Evolutionary conservation across 495 filamentous ascomycete species (phyloP).

Genomic region (Bacidia gigantensis): DNA sequence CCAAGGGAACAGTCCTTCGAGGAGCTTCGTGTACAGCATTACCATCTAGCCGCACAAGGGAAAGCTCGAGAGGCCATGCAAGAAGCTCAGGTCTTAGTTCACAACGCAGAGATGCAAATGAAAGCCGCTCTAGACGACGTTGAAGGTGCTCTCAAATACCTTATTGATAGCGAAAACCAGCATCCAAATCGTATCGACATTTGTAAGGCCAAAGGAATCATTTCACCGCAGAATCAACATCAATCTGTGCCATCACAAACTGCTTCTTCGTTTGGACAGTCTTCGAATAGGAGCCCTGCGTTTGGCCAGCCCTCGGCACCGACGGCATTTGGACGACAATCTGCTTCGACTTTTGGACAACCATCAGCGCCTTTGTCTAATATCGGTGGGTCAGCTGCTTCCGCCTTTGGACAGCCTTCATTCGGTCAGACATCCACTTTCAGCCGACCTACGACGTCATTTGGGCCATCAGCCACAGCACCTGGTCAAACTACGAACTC

Average conservation of each 20-base stretch:
- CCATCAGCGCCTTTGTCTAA: constrained; percentile 17
- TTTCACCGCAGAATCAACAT: constrained; percentile 19
- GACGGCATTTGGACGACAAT: constrained; percentile 21
- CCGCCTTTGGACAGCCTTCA: constrained; percentile 24
- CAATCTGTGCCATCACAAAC: constrained; percentile 3
- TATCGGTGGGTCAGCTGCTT: constrained; percentile 29
- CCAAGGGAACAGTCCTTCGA: constrained; percentile 73
- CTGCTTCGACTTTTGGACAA: constrained; percentile 16
- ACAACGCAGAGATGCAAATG: constrained; percentile 53
- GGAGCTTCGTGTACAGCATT: constrained; percentile 60
- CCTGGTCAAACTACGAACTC: constrained; percentile 18
- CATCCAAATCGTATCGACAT: constrained; percentile 77
- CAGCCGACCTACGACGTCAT: constrained; percentile 16
- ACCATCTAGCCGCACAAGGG: constrained; percentile 41
- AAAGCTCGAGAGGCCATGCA: constrained; percentile 52
- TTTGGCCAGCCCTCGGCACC: constrained; percentile 24
- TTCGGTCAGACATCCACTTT: constrained; percentile 18
- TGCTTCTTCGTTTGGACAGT: constrained; percentile 30
- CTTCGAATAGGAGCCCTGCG: constrained; percentile 16
- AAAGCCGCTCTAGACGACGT: constrained; percentile 49
- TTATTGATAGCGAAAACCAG: constrained; percentile 50
- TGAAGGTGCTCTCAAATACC: constrained; percentile 57
- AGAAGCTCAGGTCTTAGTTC: constrained; percentile 45
- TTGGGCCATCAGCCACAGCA: constrained; percentile 16
- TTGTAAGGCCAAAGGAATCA: constrained; percentile 31